Base-by-base conservation (phyloP, 2,329 filamentous ascomycete genomes). In the Leptographium lundbergii region DNA sequence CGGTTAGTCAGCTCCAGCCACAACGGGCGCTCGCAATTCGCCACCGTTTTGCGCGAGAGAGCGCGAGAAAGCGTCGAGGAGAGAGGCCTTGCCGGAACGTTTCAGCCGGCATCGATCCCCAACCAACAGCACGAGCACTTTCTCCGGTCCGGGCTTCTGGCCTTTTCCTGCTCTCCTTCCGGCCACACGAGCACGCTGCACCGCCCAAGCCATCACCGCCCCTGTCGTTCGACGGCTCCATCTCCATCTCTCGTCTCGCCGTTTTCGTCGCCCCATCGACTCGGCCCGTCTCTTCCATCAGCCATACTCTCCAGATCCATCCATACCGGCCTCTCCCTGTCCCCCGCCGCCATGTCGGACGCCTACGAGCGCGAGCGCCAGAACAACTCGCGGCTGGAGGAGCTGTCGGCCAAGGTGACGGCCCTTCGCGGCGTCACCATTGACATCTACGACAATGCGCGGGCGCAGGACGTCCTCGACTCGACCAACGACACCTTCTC, bases 371-470 rank as follows among this genome's bases (percentile, higher is more conserved):
- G 86, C 71, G 86, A 90, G 75, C 81, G 82, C 70, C 94, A 99
- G 74, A 99, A 99, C 77, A 95, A 97, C 75, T 85, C 89, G 65
- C 91, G 92, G 66, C 88, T 99, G 59, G 86, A 92, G 68, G 91
- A 95, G 71, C 87, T 99, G 45, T 88, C 88, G 19, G 81, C 84
- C 65, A 99, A 99, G 76, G 91, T 97, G 59, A 89, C 89, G 22
- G 90, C 91, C 57, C 82, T 99, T 63, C 90, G 92, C 69, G 89
- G 88, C 72, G 90, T 99, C 56, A 99, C 94, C 50, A 84, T 97
- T 64, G 91, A 99, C 76, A 99, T 99, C 69, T 96, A 97, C 80
- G 91, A 97, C 75, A 91, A 94, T 71, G 94, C 94, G 56, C 84
- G 90, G 60, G 84, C 89, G 66, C 92, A 97, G 67, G 84, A 88